A percentile compares a stretch with the other conserved stretches of the same genome.
Evolutionary conservation across 1,139 yeast genomes (phyloP).

Genomic region (Yamadazyma diospyri): DNA sequence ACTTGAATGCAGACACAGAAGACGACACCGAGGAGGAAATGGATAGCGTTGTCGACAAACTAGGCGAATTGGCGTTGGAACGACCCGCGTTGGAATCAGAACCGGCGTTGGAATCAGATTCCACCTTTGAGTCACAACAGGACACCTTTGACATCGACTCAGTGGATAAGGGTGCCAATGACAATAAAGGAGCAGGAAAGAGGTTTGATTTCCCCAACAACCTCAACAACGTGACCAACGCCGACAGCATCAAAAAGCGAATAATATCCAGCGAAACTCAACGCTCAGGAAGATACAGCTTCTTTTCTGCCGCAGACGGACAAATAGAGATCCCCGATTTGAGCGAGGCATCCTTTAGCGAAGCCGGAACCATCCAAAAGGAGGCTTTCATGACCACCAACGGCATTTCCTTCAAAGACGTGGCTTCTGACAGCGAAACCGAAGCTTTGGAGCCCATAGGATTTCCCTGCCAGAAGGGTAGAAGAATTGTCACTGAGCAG

Average conservation of each 20-base stretch:
- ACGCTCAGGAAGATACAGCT: constrained; percentile 21
- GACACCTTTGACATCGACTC: constrained; percentile 12
- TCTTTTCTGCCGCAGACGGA: constrained; percentile 26
- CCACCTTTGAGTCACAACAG: constrained; percentile 3
- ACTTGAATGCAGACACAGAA: constrained; percentile 5
- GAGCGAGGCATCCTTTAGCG: constrained; percentile 23
- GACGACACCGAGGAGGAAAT: constrained; percentile 1
- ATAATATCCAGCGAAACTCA: constrained; percentile 15
- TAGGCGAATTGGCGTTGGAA: neutral
- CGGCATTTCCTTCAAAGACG: constrained; percentile 31
- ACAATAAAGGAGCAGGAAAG: constrained; percentile 34
- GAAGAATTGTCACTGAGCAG: constrained; percentile 25
- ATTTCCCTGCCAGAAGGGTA: constrained; percentile 32
- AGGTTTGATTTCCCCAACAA: constrained; percentile 40
- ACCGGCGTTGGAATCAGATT: constrained; percentile 1
- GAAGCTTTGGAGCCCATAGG: constrained; percentile 33
- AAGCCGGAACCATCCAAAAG: constrained; percentile 16
- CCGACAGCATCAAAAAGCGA: constrained; percentile 19
- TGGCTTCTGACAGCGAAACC: constrained; percentile 10
- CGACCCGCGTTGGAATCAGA: neutral
- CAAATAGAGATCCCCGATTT: constrained; percentile 46
- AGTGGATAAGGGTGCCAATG: constrained; percentile 8
- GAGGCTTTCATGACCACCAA: constrained; percentile 20
- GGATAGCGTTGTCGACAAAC: neutral
- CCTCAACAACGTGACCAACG: constrained; percentile 32